Conservation (phyloP, 805 yeast genomes). For the Lipomyces sp. region DNA sequence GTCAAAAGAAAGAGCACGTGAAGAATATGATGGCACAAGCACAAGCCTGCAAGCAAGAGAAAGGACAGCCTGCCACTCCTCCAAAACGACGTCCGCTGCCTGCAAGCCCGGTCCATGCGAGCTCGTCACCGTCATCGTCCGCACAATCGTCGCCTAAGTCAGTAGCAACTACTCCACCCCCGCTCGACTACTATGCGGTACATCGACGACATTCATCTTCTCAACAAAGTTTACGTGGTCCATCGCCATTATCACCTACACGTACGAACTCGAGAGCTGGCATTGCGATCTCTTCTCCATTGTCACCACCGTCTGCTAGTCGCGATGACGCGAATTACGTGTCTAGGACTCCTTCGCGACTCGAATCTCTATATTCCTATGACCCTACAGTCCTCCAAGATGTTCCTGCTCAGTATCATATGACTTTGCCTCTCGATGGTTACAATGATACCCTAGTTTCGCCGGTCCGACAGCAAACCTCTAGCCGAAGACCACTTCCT, state of each 20-base stretch:
- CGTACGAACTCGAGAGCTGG: conserved; percentile 16
- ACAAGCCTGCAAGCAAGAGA: neutral
- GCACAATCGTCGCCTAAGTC: conserved; percentile 6
- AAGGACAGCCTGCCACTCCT: conserved; percentile 8
- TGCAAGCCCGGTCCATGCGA: neutral
- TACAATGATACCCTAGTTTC: neutral
- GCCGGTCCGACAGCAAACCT: neutral
- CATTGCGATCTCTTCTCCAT: neutral
- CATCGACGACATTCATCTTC: neutral
- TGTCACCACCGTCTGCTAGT: neutral
- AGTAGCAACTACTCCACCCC: neutral
- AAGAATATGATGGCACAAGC: neutral
- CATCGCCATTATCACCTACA: conserved; percentile 19
- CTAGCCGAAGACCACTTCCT: conserved; percentile 5
- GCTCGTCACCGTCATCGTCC: neutral
- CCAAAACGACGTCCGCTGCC: conserved; percentile 8
- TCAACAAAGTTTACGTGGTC: neutral
- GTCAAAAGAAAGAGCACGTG: neutral
- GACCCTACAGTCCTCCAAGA: conserved; percentile 16
- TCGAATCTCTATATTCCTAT: conserved; percentile 11
- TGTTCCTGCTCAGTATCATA: conserved; percentile 13
- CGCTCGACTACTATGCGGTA: neutral
- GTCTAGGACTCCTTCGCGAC: conserved; percentile 8
- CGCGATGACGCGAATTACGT: conserved; percentile 2
- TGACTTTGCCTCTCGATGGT: neutral